Conservation (phyloP, 305 asterid genomes). For the Solanum aculeatissimum region DNA sequence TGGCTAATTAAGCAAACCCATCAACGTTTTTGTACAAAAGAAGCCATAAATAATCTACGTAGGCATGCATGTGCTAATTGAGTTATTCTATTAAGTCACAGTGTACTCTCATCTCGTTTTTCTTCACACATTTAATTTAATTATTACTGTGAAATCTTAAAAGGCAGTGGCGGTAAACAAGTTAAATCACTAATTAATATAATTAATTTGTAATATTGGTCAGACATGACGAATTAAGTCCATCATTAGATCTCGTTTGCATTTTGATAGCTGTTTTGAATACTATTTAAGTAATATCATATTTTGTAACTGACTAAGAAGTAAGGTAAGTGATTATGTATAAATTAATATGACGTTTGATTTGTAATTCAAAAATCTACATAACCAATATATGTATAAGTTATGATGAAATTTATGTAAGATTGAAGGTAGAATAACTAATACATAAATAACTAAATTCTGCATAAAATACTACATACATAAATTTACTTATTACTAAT, state of each 20-base stretch:
- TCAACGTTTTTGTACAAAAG: neutral
- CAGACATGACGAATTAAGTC: neutral
- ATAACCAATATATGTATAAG: too few relatives aligned
- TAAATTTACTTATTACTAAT: too few relatives aligned
- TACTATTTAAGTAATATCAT: too few relatives aligned
- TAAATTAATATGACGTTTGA: too few relatives aligned
- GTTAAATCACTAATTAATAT: neutral
- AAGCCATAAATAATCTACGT: neutral
- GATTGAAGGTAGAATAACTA: too few relatives aligned
- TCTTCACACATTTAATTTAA: neutral
- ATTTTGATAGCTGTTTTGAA: too few relatives aligned
- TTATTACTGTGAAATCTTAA: neutral
- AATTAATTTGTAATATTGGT: neutral
- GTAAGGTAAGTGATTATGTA: too few relatives aligned
- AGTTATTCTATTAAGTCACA: neutral
- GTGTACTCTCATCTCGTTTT: neutral
- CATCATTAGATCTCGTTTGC: neutral
- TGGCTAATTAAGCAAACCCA: constrained; percentile 3
- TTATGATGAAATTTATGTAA: too few relatives aligned
- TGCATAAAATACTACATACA: too few relatives aligned
- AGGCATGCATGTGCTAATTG: constrained; percentile 7
- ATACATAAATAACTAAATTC: too few relatives aligned
- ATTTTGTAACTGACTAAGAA: too few relatives aligned
- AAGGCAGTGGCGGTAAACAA: neutral
- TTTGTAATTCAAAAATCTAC: too few relatives aligned